phyloP scores from a whole-genome alignment of 768 basidiomycete species.

The Agaricus sinodeliciosus region DNA sequence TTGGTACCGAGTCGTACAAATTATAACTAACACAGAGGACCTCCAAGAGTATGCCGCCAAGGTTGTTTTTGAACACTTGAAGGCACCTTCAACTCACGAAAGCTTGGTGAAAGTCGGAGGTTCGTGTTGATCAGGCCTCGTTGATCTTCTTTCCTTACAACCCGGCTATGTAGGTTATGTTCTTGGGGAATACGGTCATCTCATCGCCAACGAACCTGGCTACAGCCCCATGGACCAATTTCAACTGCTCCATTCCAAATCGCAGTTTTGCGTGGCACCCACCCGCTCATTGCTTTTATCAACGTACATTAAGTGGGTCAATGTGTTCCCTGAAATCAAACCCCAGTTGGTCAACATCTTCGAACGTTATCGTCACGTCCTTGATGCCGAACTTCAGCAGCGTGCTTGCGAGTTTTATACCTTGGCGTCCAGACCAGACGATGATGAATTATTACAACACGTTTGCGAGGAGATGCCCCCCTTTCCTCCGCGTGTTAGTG shows the following conservation, averaged over 20 bases:
- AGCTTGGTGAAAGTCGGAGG: constrained; percentile 95
- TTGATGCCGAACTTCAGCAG: constrained; percentile 96
- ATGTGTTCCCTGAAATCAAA: constrained; percentile 98
- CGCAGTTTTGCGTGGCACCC: constrained; percentile 87
- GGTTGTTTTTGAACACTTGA: constrained; percentile 86
- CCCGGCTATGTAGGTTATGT: constrained; percentile 64
- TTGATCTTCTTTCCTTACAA: not conserved
- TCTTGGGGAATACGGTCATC: constrained; percentile 95
- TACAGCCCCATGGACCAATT: constrained; percentile 95
- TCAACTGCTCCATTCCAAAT: constrained; percentile 86
- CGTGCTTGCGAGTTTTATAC: constrained; percentile 97
- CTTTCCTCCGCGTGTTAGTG: constrained; percentile 92
- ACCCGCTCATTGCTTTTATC: constrained; percentile 91
- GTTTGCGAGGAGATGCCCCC: constrained; percentile 99
- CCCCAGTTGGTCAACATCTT: constrained; percentile 90
- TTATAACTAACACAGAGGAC: constrained; percentile 97
- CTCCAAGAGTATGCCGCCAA: constrained; percentile 94
- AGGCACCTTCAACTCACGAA: constrained; percentile 80
- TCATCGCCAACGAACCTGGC: constrained; percentile 92
- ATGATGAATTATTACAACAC: constrained; percentile 89
- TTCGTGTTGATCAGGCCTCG: constrained; percentile 25
- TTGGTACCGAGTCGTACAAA: constrained; percentile 98
- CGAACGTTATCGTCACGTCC: constrained; percentile 94
- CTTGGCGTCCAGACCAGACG: constrained; percentile 75
- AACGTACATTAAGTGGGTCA: constrained; percentile 99